Evolutionary conservation across 2,329 filamentous ascomycete genomes (phyloP).

Genomic region (Anthostomella pinea): DNA sequence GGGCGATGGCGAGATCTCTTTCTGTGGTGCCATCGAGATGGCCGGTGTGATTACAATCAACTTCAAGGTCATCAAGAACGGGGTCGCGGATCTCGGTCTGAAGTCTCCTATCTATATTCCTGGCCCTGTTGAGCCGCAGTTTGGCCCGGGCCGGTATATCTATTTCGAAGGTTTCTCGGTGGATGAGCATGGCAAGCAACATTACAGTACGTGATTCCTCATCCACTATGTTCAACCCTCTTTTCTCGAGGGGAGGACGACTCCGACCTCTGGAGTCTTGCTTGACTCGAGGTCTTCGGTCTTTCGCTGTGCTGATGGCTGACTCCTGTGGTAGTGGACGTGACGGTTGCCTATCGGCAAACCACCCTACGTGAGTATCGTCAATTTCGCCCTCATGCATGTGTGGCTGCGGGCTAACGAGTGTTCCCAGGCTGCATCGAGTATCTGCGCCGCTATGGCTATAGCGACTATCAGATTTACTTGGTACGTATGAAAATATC

Average conservation of each 20-base stretch:
- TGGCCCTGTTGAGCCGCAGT: constrained; percentile 84
- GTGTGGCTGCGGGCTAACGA: background rate
- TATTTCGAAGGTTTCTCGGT: constrained; percentile 91
- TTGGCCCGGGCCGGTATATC: constrained; percentile 75
- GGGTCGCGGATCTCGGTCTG: constrained; percentile 69
- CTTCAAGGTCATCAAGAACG: constrained; percentile 81
- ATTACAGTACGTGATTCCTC: constrained; percentile 51
- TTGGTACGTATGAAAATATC: no score
- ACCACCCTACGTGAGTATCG: constrained; percentile 57
- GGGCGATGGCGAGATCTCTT: constrained; percentile 88
- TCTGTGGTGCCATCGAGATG: constrained; percentile 91
- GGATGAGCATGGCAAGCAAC: constrained; percentile 83
- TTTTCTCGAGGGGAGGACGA: background rate
- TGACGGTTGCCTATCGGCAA: constrained; percentile 82
- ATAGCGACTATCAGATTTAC: constrained; percentile 75
- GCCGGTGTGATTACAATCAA: constrained; percentile 88
- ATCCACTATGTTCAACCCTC: no score
- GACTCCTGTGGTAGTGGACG: constrained; percentile 52
- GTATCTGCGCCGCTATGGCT: constrained; percentile 73
- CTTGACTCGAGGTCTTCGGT: background rate
- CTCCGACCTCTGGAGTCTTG: no score
- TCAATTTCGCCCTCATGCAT: background rate
- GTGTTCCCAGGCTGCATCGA: constrained; percentile 61
- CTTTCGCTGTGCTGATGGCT: background rate
- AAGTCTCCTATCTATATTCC: constrained; percentile 84